Conservation (phyloP, 75 land plant species). For the Larix kaempferi region DNA sequence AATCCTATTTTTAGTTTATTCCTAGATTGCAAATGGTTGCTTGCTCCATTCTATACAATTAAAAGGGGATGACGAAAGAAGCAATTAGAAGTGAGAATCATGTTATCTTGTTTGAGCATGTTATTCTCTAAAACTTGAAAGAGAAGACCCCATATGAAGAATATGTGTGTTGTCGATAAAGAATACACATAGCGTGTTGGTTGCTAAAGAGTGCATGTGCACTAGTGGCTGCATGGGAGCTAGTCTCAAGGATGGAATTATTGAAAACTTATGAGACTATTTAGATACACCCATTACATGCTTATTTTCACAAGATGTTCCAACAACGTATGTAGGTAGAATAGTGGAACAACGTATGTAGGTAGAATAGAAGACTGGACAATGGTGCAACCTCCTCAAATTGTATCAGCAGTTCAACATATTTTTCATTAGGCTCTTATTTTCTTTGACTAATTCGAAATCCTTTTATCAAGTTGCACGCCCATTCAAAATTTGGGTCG, state of each 20-base stretch:
- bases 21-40: slow-evolving; percentile 99
- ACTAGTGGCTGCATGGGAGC: slow-evolving; percentile 98
- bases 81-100: slow-evolving; percentile 98
- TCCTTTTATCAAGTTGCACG: no score
- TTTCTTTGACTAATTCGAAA: no score
- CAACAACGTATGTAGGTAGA: no score
- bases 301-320: slow-evolving; percentile 95
- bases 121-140: slow-evolving; percentile 89
- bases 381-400: slow-evolving; percentile 90
- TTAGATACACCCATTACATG: slow-evolving; percentile 83
- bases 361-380: slow-evolving; percentile 91
- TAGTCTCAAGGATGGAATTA: slow-evolving; percentile 82
- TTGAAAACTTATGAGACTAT: slow-evolving; percentile 92
- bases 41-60: slow-evolving; percentile 96
- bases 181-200: slow-evolving; percentile 92
- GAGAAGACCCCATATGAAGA: slow-evolving; percentile 97
- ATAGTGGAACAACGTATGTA: slow-evolving; percentile 98
- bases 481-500: no score
- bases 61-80: slow-evolving; percentile 98
- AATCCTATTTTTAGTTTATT: slow-evolving; percentile 95
- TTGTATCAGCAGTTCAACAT: slow-evolving; percentile 88
- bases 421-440: slow-evolving; percentile 34
- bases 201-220: slow-evolving; percentile 98
- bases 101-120: slow-evolving; percentile 95
- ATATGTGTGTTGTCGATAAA: slow-evolving; percentile 71